Conservation (phyloP, 495 filamentous ascomycete species). For the Massariosphaeria phaeospora region DNA sequence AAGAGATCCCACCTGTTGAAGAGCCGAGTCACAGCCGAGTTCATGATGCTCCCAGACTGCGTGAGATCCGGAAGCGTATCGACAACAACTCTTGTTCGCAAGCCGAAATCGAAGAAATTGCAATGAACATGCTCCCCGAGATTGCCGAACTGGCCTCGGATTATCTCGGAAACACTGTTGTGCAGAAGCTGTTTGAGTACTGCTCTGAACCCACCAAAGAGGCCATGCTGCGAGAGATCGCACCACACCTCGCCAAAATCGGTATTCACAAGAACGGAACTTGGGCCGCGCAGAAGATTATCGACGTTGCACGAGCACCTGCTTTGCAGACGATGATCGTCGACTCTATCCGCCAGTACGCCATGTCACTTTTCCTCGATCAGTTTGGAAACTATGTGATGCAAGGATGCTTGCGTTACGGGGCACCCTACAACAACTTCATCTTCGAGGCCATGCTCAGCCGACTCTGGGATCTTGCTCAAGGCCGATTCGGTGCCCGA, state of each 20-base stretch:
- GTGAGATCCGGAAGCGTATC: conserved; percentile 95
- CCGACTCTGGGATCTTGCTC: conserved; percentile 89
- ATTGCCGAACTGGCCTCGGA: conserved; percentile 92
- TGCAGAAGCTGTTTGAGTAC: conserved; percentile 95
- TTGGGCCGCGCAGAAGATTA: conserved; percentile 99
- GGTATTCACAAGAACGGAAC: conserved; percentile 98
- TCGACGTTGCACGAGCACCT: conserved; percentile 84
- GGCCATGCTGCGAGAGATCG: conserved; percentile 81
- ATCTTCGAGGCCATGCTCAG: conserved; percentile 97
- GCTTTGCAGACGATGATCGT: conserved; percentile 81
- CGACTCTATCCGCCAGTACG: conserved; percentile 75
- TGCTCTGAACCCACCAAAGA: conserved; percentile 88
- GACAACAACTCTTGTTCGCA: conserved; percentile 85
- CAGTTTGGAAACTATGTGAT: conserved; percentile 98
- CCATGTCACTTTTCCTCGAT: conserved; percentile 85
- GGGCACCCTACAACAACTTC: conserved; percentile 82
- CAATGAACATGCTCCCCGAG: conserved; percentile 87
- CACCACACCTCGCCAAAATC: conserved; percentile 90
- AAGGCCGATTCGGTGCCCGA: conserved; percentile 88
- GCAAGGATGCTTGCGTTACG: conserved; percentile 91
- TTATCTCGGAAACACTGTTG: conserved; percentile 98
- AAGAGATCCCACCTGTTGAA: conserved; percentile 82
- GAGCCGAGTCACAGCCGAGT: conserved; percentile 87
- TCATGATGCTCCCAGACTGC: conserved; percentile 90
- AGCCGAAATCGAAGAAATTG: conserved; percentile 87